phyloP scores from a whole-genome alignment of 352 stramenopile species.

The Phytopythium ostracodes region DNA sequence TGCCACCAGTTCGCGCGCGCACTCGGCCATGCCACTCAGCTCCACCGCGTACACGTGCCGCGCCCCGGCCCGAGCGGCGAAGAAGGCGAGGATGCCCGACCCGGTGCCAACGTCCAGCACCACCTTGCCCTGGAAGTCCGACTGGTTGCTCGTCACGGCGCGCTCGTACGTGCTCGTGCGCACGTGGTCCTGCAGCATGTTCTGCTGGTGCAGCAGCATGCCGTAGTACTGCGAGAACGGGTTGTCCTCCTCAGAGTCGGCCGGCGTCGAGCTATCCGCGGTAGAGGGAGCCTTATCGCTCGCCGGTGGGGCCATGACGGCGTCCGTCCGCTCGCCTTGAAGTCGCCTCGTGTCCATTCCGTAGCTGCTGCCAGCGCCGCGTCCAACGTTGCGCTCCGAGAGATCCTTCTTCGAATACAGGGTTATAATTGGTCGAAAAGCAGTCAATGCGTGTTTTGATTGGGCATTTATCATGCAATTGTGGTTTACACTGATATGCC shows the following conservation, averaged over 20 bases:
- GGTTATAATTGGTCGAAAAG: neutral
- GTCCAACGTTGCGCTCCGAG: neutral
- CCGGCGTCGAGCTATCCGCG: neutral
- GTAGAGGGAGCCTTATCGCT: neutral
- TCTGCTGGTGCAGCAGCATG: conserved; percentile 98
- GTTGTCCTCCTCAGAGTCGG: conserved; percentile 67
- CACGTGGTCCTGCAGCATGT: conserved; percentile 99
- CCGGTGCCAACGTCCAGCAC: conserved; percentile 99
- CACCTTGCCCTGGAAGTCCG: conserved; percentile 96
- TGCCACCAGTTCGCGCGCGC: conserved; percentile 91
- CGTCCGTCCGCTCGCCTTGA: neutral
- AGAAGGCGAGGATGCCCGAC: conserved; percentile 98
- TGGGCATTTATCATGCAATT: neutral
- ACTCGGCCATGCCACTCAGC: conserved; percentile 97
- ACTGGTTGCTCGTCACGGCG: conserved; percentile 95
- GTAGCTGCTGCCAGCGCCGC: neutral
- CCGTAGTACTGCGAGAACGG: conserved; percentile 94
- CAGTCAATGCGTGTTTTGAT: neutral
- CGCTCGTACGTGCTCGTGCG: conserved; percentile 98
- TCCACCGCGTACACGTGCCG: conserved; percentile 94
- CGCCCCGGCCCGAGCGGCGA: conserved; percentile 96
- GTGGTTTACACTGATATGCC: neutral
- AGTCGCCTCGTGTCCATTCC: conserved; percentile 1
- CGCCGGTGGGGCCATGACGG: neutral
- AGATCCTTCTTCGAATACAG: conserved; percentile 3